Evolutionary conservation across 805 yeast species (phyloP).

Genomic region (Saturnispora hagleri): DNA sequence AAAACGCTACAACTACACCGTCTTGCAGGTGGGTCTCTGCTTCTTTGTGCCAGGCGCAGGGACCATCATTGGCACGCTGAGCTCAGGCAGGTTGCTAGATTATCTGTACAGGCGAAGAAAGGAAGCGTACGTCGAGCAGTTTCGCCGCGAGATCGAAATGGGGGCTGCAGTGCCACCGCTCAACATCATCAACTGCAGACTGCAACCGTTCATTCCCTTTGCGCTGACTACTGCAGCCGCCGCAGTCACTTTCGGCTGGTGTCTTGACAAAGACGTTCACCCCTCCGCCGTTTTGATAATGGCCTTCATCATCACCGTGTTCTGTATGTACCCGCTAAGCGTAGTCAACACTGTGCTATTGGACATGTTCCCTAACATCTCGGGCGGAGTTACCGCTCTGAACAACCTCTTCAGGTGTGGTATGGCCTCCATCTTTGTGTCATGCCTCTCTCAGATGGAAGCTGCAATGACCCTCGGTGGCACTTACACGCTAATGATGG

Average conservation of each 20-base stretch:
- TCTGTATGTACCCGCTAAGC: constrained; percentile 46
- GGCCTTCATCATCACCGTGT: constrained; percentile 45
- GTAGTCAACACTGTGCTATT: constrained; percentile 56
- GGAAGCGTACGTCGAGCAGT: constrained; percentile 24
- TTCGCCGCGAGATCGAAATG: constrained; percentile 4
- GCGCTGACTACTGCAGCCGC: constrained; percentile 26
- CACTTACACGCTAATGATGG: constrained; percentile 51
- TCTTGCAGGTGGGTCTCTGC: constrained; percentile 56
- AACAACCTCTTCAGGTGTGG: constrained; percentile 66
- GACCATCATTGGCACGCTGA: constrained; percentile 50
- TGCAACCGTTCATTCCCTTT: background rate
- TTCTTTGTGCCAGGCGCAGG: constrained; percentile 70
- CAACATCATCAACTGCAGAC: constrained; percentile 3
- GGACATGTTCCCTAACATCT: constrained; percentile 57
- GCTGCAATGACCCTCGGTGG: constrained; percentile 56
- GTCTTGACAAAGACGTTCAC: constrained; percentile 39
- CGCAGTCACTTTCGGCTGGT: constrained; percentile 62
- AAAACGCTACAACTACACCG: constrained; percentile 39
- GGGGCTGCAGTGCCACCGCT: background rate
- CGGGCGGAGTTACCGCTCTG: constrained; percentile 66
- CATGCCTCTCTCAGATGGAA: constrained; percentile 53
- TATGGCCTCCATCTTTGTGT: constrained; percentile 58
- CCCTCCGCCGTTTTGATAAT: constrained; percentile 49
- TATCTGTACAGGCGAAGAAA: constrained; percentile 34
- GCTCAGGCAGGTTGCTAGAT: constrained; percentile 50